A percentile compares a stretch with the other conserved stretches of the same genome.
Evolutionary conservation across 2,329 filamentous ascomycete genomes (phyloP).

Genomic region (Penicillium fuscoglaucum): DNA sequence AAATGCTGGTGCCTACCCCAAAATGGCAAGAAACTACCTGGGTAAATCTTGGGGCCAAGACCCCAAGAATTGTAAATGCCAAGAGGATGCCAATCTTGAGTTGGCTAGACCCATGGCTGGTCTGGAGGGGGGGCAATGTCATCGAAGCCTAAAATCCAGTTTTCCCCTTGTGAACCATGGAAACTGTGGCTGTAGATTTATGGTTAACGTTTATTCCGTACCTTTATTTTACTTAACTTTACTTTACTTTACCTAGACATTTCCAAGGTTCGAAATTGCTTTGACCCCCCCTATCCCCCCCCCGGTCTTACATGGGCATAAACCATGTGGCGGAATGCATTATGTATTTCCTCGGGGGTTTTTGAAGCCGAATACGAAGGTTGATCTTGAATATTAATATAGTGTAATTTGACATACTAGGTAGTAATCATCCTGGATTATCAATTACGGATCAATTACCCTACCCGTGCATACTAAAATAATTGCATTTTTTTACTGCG

Average conservation of each 20-base stretch:
- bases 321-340: conserved; percentile 26
- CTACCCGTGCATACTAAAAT: neutral
- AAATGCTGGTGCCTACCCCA: conserved; percentile 14
- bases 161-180: conserved; percentile 18
- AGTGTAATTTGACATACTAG: neutral
- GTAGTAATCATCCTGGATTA: neutral
- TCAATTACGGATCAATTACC: conserved; percentile 1
- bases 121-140: conserved; percentile 12
- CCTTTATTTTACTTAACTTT: conserved; percentile 8
- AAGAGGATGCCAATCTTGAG: conserved; percentile 16
- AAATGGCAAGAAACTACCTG: neutral
- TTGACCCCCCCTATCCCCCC: neutral
- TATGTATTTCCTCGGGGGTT: conserved; percentile 20
- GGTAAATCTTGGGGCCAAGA: conserved; percentile 14
- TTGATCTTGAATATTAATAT: neutral
- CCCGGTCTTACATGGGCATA: conserved; percentile 13
- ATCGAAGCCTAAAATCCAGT: conserved; percentile 24
- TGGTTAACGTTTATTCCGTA: conserved; percentile 8
- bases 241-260: conserved; percentile 6
- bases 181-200: conserved; percentile 3
- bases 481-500: neutral
- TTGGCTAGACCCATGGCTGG: neutral
- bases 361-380: conserved; percentile 21
- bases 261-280: neutral
- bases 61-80: conserved; percentile 18